Percentiles rank a stretch among this genome's conserved stretches.
Evolutionary conservation across 805 yeast genomes (phyloP).

Genomic region (Metschnikowia vanudenii): DNA sequence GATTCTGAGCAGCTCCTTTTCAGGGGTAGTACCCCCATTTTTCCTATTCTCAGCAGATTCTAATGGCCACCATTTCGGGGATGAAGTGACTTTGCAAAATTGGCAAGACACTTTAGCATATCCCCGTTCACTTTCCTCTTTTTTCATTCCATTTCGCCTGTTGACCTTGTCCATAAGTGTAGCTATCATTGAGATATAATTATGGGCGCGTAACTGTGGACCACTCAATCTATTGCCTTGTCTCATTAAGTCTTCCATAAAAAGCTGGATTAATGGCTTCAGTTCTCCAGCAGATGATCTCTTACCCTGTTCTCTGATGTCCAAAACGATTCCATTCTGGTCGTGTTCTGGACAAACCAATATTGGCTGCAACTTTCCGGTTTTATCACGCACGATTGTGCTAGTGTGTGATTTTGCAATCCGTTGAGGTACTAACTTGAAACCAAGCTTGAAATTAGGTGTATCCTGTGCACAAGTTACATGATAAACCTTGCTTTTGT

Average conservation of each 20-base stretch:
- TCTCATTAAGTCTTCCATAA: conserved; percentile 35
- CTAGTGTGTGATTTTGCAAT: conserved; percentile 15
- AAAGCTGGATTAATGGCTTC: conserved; percentile 41
- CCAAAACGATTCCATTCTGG: conserved; percentile 20
- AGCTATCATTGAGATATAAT: conserved; percentile 26
- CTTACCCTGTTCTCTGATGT: conserved; percentile 30
- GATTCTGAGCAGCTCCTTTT: background rate
- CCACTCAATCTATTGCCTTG: conserved; percentile 26
- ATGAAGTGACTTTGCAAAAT: conserved; percentile 25
- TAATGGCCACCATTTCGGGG: conserved; percentile 41
- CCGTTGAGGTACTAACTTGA: conserved; percentile 36
- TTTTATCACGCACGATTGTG: conserved; percentile 21
- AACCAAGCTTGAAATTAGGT: conserved; percentile 51
- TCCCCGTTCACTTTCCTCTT: background rate
- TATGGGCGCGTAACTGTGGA: conserved; percentile 32
- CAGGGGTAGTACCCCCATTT: too few relatives aligned
- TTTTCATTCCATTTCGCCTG: conserved; percentile 15
- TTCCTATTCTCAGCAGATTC: background rate
- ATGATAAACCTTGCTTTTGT: conserved; percentile 35
- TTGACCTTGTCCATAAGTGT: conserved; percentile 11
- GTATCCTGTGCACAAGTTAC: conserved; percentile 59
- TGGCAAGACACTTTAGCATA: conserved; percentile 16
- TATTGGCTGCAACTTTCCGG: conserved; percentile 46
- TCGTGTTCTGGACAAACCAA: conserved; percentile 45
- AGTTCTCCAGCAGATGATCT: conserved; percentile 25